These are phyloP conservation scores for Aspergillus chevalieri DNA, from an alignment of 2,329 filamentous ascomycete species.

Conservation along the genomic window DNA sequence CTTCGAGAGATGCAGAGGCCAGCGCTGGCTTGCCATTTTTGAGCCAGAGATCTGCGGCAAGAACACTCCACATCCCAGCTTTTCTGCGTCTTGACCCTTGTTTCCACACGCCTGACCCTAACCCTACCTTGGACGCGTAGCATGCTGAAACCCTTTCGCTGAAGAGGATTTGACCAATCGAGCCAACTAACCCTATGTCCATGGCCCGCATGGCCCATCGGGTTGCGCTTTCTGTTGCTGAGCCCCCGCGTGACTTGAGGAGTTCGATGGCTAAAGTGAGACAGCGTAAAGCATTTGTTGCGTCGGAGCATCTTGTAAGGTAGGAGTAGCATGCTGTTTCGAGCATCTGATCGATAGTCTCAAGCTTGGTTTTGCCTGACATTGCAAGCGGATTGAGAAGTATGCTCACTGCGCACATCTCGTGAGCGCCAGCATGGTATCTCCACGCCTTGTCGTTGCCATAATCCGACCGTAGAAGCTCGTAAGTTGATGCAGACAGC, in stretches of 20 bases:
- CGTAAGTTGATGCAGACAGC: constrained; percentile 83
- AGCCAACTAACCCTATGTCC: constrained; percentile 68
- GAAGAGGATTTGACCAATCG: constrained; percentile 71
- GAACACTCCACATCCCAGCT: constrained; percentile 79
- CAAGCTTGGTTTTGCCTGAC: constrained; percentile 68
- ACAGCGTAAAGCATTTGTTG: constrained; percentile 74
- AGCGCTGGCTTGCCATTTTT: constrained; percentile 69
- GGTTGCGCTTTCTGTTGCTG: constrained; percentile 77
- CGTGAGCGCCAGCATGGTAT: constrained; percentile 86
- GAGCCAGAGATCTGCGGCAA: constrained; percentile 80
- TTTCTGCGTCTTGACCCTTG: constrained; percentile 74
- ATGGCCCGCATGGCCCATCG: constrained; percentile 76
- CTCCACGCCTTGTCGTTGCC: constrained; percentile 95
- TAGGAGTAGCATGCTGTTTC: constrained; percentile 92
- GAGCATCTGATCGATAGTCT: constrained; percentile 78
- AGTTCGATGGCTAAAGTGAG: constrained; percentile 74
- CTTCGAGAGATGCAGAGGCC: constrained; percentile 69
- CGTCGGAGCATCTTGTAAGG: constrained; percentile 70
- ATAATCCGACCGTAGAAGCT: constrained; percentile 81
- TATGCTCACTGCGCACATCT: constrained; percentile 85
- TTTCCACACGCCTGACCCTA: constrained; percentile 54
- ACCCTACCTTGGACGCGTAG: constrained; percentile 66
- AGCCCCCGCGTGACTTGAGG: constrained; percentile 70
- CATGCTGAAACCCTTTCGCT: constrained; percentile 81
- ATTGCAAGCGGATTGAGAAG: constrained; percentile 68